A percentile compares a stretch with the other conserved stretches of the same genome.
These are phyloP conservation scores for Papiliotrema fonsecae DNA, from an alignment of 1,284 basidiomycete genomes.

Conservation along the genomic window DNA sequence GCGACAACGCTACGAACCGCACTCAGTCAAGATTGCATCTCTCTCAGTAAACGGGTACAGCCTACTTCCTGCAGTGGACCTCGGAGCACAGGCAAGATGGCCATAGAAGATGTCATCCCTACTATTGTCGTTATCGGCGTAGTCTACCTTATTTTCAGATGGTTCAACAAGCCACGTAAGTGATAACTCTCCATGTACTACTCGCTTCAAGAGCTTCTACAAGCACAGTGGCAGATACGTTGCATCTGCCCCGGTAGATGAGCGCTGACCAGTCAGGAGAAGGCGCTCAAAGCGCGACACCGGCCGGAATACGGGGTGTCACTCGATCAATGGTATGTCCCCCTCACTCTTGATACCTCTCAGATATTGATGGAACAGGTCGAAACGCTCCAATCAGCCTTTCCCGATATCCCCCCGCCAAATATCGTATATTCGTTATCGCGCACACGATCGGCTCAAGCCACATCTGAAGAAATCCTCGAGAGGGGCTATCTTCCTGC, in stretches of 20 bases:
- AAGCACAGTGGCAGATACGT: neutral
- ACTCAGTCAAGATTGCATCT: no score
- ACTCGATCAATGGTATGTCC: conserved; percentile 35
- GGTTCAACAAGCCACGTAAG: conserved; percentile 2
- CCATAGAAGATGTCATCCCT: neutral
- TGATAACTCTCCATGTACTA: neutral
- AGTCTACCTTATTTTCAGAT: conserved; percentile 1
- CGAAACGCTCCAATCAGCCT: conserved; percentile 43
- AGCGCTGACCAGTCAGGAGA: neutral
- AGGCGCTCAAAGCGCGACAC: neutral
- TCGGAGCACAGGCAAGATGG: neutral
- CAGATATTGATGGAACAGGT: conserved; percentile 24
- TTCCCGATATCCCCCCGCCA: conserved; percentile 42
- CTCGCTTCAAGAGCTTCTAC: neutral
- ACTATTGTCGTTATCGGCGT: conserved; percentile 1
- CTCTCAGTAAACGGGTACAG: neutral
- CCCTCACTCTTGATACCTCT: neutral
- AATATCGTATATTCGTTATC: conserved; percentile 46
- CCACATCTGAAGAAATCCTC: conserved; percentile 45
- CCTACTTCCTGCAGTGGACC: neutral
- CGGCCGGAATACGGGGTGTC: conserved; percentile 31
- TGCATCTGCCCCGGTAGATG: neutral
- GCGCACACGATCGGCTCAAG: conserved; percentile 42
- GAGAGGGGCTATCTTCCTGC: conserved; percentile 39
- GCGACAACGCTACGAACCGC: no score